phyloP scores from a whole-genome alignment of 106 monocot species.

The Ottelia alismoides region DNA sequence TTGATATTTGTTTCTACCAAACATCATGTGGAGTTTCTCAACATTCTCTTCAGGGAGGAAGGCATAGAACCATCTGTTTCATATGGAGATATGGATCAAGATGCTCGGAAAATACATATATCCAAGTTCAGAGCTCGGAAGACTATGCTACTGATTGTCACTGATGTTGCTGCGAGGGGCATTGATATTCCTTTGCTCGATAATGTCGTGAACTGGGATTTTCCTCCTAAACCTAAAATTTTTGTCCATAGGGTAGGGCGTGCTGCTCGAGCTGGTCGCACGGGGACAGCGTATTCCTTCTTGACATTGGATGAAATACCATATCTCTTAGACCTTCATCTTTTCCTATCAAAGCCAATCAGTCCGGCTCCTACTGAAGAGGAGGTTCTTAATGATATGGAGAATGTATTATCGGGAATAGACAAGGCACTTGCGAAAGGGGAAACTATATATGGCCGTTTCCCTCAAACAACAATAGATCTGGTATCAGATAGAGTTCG shows the following conservation, averaged over 20 bases:
- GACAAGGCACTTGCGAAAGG: constrained; percentile 64
- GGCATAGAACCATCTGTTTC: constrained; percentile 57
- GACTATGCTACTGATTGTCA: constrained; percentile 86
- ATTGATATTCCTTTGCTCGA: no score
- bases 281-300: constrained; percentile 77
- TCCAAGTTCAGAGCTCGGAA: constrained; percentile 74
- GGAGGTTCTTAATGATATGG: constrained; percentile 52
- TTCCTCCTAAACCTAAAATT: no score
- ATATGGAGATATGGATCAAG: no score
- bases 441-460: constrained; percentile 68
- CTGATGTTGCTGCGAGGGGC: no score
- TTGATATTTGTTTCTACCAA: no score
- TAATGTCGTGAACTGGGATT: no score
- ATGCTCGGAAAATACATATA: constrained; percentile 68
- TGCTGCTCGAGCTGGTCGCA: constrained; percentile 73
- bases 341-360: no score
- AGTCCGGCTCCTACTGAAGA: no score
- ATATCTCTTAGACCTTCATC: no score
- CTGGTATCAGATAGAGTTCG: constrained; percentile 61
- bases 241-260: constrained; percentile 85
- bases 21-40: no score
- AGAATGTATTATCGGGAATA: constrained; percentile 32
- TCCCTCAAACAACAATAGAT: constrained; percentile 70
- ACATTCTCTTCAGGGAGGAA: constrained; percentile 59
- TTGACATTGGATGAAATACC: constrained; percentile 74